Evolutionary conservation across 768 basidiomycete genomes (phyloP).

Genomic region (Boletellus ananas): DNA sequence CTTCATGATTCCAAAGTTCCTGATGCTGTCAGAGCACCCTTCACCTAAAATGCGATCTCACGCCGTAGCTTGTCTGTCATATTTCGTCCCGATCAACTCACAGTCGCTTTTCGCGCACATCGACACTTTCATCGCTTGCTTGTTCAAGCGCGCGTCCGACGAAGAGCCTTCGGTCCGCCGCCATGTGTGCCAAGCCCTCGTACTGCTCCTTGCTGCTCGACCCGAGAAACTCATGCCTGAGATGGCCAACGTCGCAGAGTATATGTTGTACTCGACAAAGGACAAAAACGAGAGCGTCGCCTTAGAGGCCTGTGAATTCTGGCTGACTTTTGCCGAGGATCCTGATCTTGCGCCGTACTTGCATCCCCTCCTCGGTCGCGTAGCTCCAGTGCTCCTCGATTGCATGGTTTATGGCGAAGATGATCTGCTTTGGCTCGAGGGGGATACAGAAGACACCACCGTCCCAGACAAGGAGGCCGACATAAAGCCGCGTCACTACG

Average conservation of each 20-base stretch:
- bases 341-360: constrained; percentile 80
- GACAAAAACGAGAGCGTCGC: constrained; percentile 97
- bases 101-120: constrained; percentile 89
- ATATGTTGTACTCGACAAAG: constrained; percentile 98
- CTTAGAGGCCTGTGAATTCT: constrained; percentile 98
- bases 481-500: constrained; percentile 94
- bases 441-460: constrained; percentile 80
- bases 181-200: constrained; percentile 94
- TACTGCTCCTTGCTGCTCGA: constrained; percentile 85
- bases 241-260: constrained; percentile 92
- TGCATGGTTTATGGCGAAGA: constrained; percentile 98
- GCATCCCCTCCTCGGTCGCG: constrained; percentile 82
- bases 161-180: constrained; percentile 91
- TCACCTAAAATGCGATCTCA: constrained; percentile 88
- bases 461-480: constrained; percentile 94
- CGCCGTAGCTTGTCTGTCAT: constrained; percentile 90
- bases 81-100: constrained; percentile 83
- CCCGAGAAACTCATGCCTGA: constrained; percentile 97
- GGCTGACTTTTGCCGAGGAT: constrained; percentile 98
- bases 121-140: constrained; percentile 86
- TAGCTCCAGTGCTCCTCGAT: constrained; percentile 91
- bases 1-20: constrained; percentile 95
- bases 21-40: constrained; percentile 80
- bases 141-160: constrained; percentile 95
- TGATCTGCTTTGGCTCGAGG: constrained; percentile 92